Evolutionary conservation across 2,329 filamentous ascomycete genomes (phyloP), one percentile per base, ranked within the genome.

Genomic region (Fusarium stilboides): DNA sequence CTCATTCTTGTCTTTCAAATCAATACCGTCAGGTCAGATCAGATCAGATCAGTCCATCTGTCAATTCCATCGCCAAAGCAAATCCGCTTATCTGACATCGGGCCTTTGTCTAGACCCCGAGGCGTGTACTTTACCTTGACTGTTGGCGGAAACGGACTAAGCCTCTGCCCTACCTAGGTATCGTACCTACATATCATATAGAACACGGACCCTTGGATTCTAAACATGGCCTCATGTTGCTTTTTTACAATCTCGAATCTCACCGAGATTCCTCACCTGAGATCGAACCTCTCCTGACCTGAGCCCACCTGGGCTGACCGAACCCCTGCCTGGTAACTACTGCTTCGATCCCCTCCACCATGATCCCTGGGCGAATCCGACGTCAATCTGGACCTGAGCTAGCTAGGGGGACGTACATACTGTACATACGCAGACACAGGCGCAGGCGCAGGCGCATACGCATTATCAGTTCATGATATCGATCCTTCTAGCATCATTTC

Each of bases 261-360:
- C 71, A 72, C 69, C 69, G 69, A 72, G 68, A 72, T 69, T 68
- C 55, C 65, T 74, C 71, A 69, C 69, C 71, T 69, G 71, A 69
- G 66, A 66, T 70, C 57, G 46, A 57, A 36, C 51, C 57, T 71
- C 59, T 53, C 33, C 64, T 72, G 61, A 66, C 60, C 72, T 65
- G 55, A 61, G 45, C 54, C 66, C 62, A 70, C 69, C 65, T 62
- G 71, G 57, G 50, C 71, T 65, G 60, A 73, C 58, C 55, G 53
- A 63, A 69, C 43, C 67, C 66, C 67, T 69, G 62, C 45, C 51
- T 43, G 42, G 58, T 44, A 47, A 39, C 42, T 40, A 19, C 28
- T 59, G 42, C 43, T 62, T 62, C 49, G 62, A 66, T 66, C 62
- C 52, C 47, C 52, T 69, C 67, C 66, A 69, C 62, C 51, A 51